phyloP scores from a whole-genome alignment of 208 protist species.

The Porcisia deanei region DNA sequence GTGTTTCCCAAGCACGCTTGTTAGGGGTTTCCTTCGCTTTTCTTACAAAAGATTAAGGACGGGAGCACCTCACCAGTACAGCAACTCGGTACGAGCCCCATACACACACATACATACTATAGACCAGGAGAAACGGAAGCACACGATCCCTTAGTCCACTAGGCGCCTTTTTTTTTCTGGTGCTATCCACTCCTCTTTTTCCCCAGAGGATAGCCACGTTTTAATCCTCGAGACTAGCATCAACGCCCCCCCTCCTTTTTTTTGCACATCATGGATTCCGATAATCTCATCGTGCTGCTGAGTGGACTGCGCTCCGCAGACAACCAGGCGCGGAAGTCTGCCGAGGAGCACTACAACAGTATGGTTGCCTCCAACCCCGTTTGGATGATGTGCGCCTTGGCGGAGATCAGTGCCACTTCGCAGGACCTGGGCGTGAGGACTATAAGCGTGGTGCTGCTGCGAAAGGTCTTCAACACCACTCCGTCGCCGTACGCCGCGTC shows the following conservation, averaged over 20 bases:
- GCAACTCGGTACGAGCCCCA: neutral
- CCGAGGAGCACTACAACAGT: constrained; percentile 74
- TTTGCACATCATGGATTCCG: constrained; percentile 41
- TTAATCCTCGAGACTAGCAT: constrained; percentile 3
- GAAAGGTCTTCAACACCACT: constrained; percentile 69
- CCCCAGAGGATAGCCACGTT: neutral
- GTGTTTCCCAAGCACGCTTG: neutral
- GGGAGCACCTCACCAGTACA: neutral
- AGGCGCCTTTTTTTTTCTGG: neutral
- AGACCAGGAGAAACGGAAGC: neutral
- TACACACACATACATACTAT: neutral
- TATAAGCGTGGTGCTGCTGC: constrained; percentile 73
- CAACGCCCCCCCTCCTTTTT: neutral
- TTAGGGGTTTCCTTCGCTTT: neutral
- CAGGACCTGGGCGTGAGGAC: constrained; percentile 41
- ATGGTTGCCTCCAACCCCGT: constrained; percentile 39
- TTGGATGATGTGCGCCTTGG: constrained; percentile 66
- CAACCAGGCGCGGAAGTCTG: constrained; percentile 68
- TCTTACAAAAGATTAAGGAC: neutral
- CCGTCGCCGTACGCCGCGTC: constrained; percentile 50
- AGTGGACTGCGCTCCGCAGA: constrained; percentile 52
- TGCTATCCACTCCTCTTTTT: neutral
- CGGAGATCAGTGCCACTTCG: constrained; percentile 53
- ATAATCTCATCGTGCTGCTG: constrained; percentile 50
- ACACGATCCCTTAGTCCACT: neutral